Base-by-base conservation (phyloP, 176 grass and related monocot genomes). In the Eleusine indica region DNA sequence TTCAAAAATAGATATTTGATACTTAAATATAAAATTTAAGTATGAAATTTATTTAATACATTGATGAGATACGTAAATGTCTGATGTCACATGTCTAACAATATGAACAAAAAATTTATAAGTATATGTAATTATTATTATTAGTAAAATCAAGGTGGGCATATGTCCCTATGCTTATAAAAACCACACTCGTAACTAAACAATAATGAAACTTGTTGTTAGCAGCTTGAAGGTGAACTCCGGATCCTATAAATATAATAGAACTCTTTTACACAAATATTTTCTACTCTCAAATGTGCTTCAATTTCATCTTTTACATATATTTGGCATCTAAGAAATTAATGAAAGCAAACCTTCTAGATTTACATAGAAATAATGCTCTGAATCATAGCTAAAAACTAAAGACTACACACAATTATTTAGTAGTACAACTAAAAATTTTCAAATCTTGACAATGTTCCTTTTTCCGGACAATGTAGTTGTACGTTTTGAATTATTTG, bases 311-410 rank as follows among this genome's bases (percentile, higher is more conserved):
- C 46, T 67, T 86, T 6, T 35, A 35, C 32, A 35, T 35, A 35
- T 35, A 35, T 35, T 35, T 12, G 16, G 5, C 12, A 47, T 81
- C 51, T 4, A 76, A 58, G 71, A 0, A 4, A 29, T 28, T 48
- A 40, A 70, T 62, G 14, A 87, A 75, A 13, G 40, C 0, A 68
- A 48, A 39, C 51, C 78, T 75, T 25, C 8, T 3, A 4, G 51
- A 9, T 25, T 14, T 58, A 1, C 9, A 81, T 2, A 68, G 2
- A n/a, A 86, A 47, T 13, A 86, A 19, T 80, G 46, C 14, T 32
- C 77, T 47, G 37, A 86, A 86, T 70, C 77, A 80, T 35, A 81
- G 1, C 85, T 77, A 81, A 7, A 81, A 81, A 43, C 70, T 77
- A 61, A 81, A 68, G 19, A 68, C 39, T 37, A 13, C 4, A 58